Evolutionary conservation across 805 yeast species (phyloP), one percentile per base, ranked within the genome.

Genomic region (Candida sonorensis): DNA sequence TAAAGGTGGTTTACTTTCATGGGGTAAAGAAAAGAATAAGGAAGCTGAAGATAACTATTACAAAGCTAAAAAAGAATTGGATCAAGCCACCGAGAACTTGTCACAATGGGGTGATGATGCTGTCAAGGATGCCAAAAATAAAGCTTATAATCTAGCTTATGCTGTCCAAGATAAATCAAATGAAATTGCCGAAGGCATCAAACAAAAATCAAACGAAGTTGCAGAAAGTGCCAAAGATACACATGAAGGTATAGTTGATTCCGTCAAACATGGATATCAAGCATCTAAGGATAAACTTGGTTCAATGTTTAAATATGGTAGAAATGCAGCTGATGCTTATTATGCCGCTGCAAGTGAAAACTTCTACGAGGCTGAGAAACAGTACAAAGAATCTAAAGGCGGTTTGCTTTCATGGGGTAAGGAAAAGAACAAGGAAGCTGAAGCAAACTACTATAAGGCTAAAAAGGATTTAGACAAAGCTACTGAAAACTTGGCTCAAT

Each of bases 331-430:
- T 10, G 51, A 46, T 28, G 25, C 40, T 3, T 36, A 51, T 4
- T 57, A 55, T 28, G 48, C 42, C 13, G 40, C 40, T 12, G 59
- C 62, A 1, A 29, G 38, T 27, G 30, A 36, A 15, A 23, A n/a
- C 16, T 23, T 12, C 10, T 23, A 42, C 9, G 62, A 55, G 20
- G 58, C 58, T 10, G 51, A 56, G 34, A 46, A 53, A 26, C 50
- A 61, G 23, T 50, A 61, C 10, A 52, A 54, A 6, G 40, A 54
- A 7, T 46, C 54, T 15, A 46, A 57, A 25, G 45, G 46, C 17
- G 51, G 55, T 13, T 64, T 70, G 67, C 58, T 55, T 40, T 36
- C 48, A 7, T 62, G 64, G 60, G 63, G 66, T 12, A 48, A 55
- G 27, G 16, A 55, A 20, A 55, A 62, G 49, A 51, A 58, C 29